Evolutionary conservation across 1,284 basidiomycete species (phyloP).

Genomic region (Tilletiaria anomala): DNA sequence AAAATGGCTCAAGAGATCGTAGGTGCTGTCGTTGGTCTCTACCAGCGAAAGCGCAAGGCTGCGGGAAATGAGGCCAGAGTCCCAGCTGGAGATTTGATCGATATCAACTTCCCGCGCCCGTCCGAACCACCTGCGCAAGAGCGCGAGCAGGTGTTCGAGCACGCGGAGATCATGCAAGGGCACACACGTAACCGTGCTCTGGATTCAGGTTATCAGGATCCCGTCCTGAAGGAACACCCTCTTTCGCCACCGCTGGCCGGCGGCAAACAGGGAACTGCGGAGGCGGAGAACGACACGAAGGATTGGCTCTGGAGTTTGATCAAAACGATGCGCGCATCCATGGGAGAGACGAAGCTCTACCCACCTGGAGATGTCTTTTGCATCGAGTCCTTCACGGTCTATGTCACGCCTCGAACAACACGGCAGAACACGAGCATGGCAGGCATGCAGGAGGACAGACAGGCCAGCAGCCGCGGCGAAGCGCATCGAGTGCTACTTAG

Average conservation of each 20-base stretch:
- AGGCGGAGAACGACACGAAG: slow-evolving; percentile 11
- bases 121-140: background rate
- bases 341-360: slow-evolving; percentile 21
- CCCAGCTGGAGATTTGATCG: background rate
- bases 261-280: slow-evolving; percentile 9
- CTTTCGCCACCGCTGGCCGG: too few species aligned
- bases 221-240: slow-evolving; percentile 10
- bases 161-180: slow-evolving; percentile 2
- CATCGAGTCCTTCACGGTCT: slow-evolving; percentile 25
- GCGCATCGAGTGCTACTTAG: slow-evolving; percentile 43
- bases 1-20: slow-evolving; percentile 44
- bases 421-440: slow-evolving; percentile 1
- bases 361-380: slow-evolving; percentile 28
- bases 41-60: slow-evolving; percentile 14
- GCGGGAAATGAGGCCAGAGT: slow-evolving; percentile 7
- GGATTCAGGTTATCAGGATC: slow-evolving; percentile 24
- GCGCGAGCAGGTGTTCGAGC: background rate
- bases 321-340: slow-evolving; percentile 30
- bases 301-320: slow-evolving; percentile 32
- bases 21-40: slow-evolving; percentile 39
- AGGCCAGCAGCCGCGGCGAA: slow-evolving; percentile 10
- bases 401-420: slow-evolving; percentile 14
- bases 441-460: slow-evolving; percentile 3
- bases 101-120: background rate
- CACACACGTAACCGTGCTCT: slow-evolving; percentile 2